Percentiles rank a stretch among this genome's conserved stretches.
Conservation (phyloP, 768 basidiomycete genomes). For the Termitomyces sp. region DNA sequence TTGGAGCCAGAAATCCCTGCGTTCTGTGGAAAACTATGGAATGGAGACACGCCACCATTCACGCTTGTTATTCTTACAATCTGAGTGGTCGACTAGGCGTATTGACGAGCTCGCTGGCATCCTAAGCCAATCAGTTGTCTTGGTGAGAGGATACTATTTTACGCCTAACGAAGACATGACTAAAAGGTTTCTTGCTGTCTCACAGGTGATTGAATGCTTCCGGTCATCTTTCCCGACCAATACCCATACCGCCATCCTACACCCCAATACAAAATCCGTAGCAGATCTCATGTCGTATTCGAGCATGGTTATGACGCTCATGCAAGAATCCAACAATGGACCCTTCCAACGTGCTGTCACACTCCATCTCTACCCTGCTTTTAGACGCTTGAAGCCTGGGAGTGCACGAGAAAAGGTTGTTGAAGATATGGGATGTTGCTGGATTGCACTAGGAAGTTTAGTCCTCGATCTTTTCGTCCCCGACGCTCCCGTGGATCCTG, state of each 20-base stretch:
- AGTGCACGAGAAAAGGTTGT: slow-evolving; percentile 9
- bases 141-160: slow-evolving; percentile 33
- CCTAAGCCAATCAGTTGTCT: slow-evolving; percentile 37
- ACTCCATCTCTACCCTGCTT: slow-evolving; percentile 27
- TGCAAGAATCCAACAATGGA: slow-evolving; percentile 32
- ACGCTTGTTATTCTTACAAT: slow-evolving; percentile 37
- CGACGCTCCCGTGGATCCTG: slow-evolving; percentile 84
- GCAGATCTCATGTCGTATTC: slow-evolving; percentile 21
- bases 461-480: slow-evolving; percentile 78
- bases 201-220: slow-evolving; percentile 47
- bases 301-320: slow-evolving; percentile 25
- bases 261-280: slow-evolving; percentile 15
- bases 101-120: slow-evolving; percentile 40
- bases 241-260: slow-evolving; percentile 17
- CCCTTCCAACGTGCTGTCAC: slow-evolving; percentile 34
- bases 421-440: slow-evolving; percentile 36
- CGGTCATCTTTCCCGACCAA: slow-evolving; percentile 34
- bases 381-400: slow-evolving; percentile 17
- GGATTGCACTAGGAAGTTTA: slow-evolving; percentile 59
- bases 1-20: slow-evolving; percentile 36
- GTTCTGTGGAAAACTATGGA: slow-evolving; percentile 38
- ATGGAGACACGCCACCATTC: slow-evolving; percentile 36
- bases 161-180: not conserved
- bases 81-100: slow-evolving; percentile 35
- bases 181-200: not conserved